Evolutionary conservation across 2,329 filamentous ascomycete genomes (phyloP).

Genomic region (Colletotrichum eremochloae): DNA sequence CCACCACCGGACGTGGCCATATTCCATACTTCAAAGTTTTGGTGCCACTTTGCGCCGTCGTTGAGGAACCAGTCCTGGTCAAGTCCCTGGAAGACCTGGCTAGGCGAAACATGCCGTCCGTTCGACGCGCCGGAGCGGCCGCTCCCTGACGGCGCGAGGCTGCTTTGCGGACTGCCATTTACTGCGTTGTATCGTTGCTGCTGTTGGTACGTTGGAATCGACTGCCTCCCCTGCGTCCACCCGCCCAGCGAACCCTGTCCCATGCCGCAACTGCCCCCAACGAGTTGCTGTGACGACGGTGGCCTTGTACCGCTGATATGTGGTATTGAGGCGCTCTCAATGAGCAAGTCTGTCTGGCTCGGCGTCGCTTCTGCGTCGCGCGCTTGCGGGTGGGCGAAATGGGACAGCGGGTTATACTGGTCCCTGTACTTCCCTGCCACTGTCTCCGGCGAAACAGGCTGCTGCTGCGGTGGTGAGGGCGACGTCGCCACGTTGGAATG

Average conservation of each 20-base stretch:
- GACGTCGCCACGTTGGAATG: conserved; percentile 51
- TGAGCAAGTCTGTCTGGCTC: conserved; percentile 47
- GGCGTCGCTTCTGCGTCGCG: conserved; percentile 45
- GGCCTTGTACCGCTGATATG: conserved; percentile 43
- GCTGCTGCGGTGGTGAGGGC: conserved; percentile 47
- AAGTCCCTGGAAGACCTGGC: conserved; percentile 54
- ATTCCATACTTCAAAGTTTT: conserved; percentile 69
- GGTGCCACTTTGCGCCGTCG: conserved; percentile 70
- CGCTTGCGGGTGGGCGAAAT: conserved; percentile 50
- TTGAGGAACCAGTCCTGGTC: conserved; percentile 71
- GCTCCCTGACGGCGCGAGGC: conserved; percentile 3
- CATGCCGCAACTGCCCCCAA: not conserved
- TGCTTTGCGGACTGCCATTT: conserved; percentile 6
- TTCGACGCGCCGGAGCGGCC: conserved; percentile 5
- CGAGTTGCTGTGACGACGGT: conserved; percentile 32
- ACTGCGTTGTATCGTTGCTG: conserved; percentile 32
- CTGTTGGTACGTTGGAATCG: conserved; percentile 47
- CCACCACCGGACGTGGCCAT: conserved; percentile 45
- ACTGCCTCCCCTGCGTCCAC: conserved; percentile 47
- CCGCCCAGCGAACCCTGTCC: conserved; percentile 30
- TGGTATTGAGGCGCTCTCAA: conserved; percentile 44
- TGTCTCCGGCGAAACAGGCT: conserved; percentile 36
- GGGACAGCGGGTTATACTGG: conserved; percentile 54
- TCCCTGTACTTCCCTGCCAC: conserved; percentile 45
- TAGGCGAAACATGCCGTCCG: conserved; percentile 49